Base-by-base conservation (phyloP, 164 flowering plant species). In the Vitis rotundifolia region DNA sequence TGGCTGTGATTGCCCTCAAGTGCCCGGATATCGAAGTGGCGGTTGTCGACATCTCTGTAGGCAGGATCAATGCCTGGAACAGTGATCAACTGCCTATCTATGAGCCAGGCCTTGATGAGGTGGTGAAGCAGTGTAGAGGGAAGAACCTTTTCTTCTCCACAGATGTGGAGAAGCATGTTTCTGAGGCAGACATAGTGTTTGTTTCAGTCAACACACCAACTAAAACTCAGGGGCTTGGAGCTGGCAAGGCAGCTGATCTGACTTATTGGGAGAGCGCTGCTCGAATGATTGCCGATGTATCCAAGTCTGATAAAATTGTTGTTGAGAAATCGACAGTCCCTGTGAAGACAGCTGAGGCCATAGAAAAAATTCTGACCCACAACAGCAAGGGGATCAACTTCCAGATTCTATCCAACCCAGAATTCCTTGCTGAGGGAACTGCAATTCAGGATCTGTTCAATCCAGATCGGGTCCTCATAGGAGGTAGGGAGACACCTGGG, bases 211-310 rank as follows among this genome's bases (percentile, higher is more conserved):
- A 88, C 68, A 88, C 92, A 47, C 93, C 93, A 0, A 89, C 90
- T 48, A 89, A 89, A 69, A 87, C 90, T 7, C 85, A 73, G 52
- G 89, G 93, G 9, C 87, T 88, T 60, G 92, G 92, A 13, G 89
- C 88, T 54, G 91, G 91, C 53, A 84, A 84, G 68, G 91, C 87
- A 4, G 85, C 87, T 28, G 88, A 88, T 70, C 76, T 88, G 69
- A 86, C 89, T 26, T 86, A 88, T 62, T 88, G 89, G 91, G 89
- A 88, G 75, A 88, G 89, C 68, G 91, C 88, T 52, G 89, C 91
- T 37, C 80, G 89, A 5, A 83, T 86, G 92, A 88, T 88, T 52
- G 92, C 87, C 19, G 92, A 88, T 80, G 89, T 86, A 0, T 83
- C 91, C 7, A 86, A 86, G 64, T 84, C 89, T 10, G 75, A 81